A percentile compares a stretch with the other conserved stretches of the same genome.
These are phyloP conservation scores for Beauveria medogensis DNA, from an alignment of 2,329 filamentous ascomycete genomes.

Conservation along the genomic window DNA sequence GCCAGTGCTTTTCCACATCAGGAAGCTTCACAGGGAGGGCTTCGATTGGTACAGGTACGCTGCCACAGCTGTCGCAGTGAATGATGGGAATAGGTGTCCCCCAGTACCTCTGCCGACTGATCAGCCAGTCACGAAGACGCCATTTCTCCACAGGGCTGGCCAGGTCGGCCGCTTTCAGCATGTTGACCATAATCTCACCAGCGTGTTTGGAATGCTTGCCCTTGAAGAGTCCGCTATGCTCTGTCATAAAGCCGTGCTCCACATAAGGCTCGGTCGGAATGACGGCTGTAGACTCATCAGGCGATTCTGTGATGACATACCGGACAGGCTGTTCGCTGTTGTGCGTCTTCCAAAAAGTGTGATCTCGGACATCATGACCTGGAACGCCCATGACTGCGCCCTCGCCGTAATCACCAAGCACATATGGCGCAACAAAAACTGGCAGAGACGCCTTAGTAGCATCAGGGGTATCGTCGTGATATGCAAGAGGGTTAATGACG, in stretches of 20 bases:
- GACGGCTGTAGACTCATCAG: conserved; percentile 37
- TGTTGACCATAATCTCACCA: conserved; percentile 49
- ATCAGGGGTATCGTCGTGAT: conserved; percentile 42
- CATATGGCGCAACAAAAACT: conserved; percentile 76
- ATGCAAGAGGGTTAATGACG: conserved; percentile 58
- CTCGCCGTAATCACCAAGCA: conserved; percentile 76
- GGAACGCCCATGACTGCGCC: conserved; percentile 91
- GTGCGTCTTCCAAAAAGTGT: conserved; percentile 73
- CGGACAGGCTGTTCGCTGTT: conserved; percentile 50
- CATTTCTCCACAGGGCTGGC: conserved; percentile 62
- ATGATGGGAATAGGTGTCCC: conserved; percentile 84
- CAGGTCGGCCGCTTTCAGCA: conserved; percentile 46
- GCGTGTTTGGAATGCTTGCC: conserved; percentile 57
- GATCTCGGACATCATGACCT: conserved; percentile 71
- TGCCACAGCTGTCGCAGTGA: conserved; percentile 68
- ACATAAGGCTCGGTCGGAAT: conserved; percentile 48
- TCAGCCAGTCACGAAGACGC: conserved; percentile 81
- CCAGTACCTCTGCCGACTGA: conserved; percentile 91
- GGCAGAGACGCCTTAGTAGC: conserved; percentile 53
- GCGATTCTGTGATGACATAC: conserved; percentile 50
- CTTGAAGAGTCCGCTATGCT: conserved; percentile 55
- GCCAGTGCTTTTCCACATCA: conserved; percentile 58
- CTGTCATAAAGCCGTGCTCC: conserved; percentile 59
- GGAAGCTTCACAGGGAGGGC: conserved; percentile 73
- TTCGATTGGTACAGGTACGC: conserved; percentile 67